phyloP scores from a whole-genome alignment of 495 filamentous ascomycete genomes.

The Aspergillus campestris region DNA sequence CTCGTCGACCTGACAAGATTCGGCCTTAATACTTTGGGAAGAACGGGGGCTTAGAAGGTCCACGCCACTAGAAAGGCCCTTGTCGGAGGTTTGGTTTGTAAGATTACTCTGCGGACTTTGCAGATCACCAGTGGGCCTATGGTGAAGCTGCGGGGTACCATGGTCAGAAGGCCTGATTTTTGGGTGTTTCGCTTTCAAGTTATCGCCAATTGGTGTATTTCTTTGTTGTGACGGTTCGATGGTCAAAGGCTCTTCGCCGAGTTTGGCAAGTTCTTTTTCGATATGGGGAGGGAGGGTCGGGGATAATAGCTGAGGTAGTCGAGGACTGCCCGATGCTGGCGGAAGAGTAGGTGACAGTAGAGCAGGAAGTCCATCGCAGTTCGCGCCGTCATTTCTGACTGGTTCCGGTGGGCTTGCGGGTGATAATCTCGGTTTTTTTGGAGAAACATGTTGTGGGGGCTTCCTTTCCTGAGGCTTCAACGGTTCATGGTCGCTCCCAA shows the following conservation, averaged over 20 bases:
- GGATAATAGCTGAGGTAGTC: constrained; percentile 33
- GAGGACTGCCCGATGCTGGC: constrained; percentile 24
- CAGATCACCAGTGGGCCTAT: not conserved
- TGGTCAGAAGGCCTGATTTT: constrained; percentile 8
- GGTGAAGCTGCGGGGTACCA: constrained; percentile 4
- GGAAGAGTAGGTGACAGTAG: constrained; percentile 37
- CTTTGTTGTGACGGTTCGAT: constrained; percentile 7
- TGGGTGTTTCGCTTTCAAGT: constrained; percentile 5
- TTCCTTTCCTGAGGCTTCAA: constrained; percentile 8
- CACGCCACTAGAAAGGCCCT: not conserved
- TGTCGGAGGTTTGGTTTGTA: constrained; percentile 1
- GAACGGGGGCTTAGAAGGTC: constrained; percentile 1
- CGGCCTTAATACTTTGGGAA: not conserved
- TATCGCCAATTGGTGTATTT: constrained; percentile 4
- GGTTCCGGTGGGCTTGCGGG: constrained; percentile 16
- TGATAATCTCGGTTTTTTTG: constrained; percentile 26
- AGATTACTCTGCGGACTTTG: constrained; percentile 8
- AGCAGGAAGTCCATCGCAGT: constrained; percentile 24
- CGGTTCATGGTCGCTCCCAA: constrained; percentile 17
- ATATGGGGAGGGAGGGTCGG: constrained; percentile 42
- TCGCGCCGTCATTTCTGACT: constrained; percentile 13
- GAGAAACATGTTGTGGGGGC: constrained; percentile 13
- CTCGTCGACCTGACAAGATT: not conserved
- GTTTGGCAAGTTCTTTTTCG: constrained; percentile 37
- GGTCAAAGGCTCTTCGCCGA: constrained; percentile 17